These are phyloP conservation scores for Eucalyptus pauciflora DNA, from an alignment of 345 rosid genomes.

Conservation along the genomic window DNA sequence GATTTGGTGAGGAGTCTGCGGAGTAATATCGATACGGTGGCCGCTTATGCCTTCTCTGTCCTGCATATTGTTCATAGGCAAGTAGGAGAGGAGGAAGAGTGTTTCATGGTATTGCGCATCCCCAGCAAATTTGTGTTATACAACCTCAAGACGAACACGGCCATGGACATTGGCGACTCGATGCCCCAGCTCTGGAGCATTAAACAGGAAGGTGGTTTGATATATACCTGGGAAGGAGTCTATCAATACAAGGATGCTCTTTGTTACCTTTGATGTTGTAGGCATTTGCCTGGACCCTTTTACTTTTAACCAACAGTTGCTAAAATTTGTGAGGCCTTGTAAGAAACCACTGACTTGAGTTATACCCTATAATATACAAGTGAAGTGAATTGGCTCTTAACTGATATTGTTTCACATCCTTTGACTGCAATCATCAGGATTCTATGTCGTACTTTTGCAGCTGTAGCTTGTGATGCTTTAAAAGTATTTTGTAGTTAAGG, in stretches of 20 bases:
- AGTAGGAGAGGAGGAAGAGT: not conserved
- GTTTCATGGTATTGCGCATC: not conserved
- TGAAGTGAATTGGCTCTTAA: not conserved
- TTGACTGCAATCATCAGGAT: not conserved
- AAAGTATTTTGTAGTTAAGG: not conserved
- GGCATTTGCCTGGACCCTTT: not conserved
- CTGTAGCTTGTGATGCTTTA: not conserved
- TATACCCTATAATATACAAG: not conserved
- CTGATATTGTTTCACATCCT: not conserved
- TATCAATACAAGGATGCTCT: not conserved
- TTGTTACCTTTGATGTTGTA: not conserved
- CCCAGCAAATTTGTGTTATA: not conserved
- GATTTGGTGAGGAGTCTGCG: not conserved
- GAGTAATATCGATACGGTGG: not conserved
- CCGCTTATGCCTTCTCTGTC: not conserved
- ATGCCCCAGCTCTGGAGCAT: not conserved
- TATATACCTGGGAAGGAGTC: not conserved
- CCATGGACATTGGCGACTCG: not conserved
- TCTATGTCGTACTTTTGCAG: not conserved
- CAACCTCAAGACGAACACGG: not conserved
- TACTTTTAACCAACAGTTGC: not conserved
- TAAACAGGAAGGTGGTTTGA: not conserved
- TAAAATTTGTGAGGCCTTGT: not conserved
- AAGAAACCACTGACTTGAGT: not conserved
- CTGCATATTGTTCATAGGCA: not conserved